phyloP scores from a whole-genome alignment of 768 basidiomycete species.

The Kwoniella europaea region DNA sequence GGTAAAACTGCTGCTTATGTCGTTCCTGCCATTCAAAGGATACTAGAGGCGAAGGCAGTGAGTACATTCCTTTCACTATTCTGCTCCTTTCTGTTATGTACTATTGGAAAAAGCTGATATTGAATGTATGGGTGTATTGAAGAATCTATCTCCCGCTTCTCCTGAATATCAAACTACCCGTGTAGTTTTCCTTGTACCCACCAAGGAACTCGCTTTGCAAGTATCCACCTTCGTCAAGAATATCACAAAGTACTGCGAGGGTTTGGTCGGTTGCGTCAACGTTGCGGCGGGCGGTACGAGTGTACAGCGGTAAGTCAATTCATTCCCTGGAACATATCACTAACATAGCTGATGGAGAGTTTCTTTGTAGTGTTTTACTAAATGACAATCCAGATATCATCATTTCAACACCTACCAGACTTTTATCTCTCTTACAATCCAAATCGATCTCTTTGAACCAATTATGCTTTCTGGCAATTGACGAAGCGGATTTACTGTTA shows the following conservation, averaged over 20 bases:
- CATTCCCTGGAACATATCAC: background rate
- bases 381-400: constrained; percentile 79
- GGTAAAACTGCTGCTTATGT: constrained; percentile 98
- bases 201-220: constrained; percentile 90
- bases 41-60: constrained; percentile 78
- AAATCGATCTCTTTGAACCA: constrained; percentile 70
- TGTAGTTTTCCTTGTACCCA: constrained; percentile 68
- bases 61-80: constrained; percentile 26
- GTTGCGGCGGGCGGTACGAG: constrained; percentile 67
- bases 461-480: constrained; percentile 87
- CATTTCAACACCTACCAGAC: constrained; percentile 76
- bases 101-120: background rate
- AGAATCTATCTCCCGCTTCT: constrained; percentile 33
- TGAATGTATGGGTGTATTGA: background rate
- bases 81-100: background rate
- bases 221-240: constrained; percentile 71
- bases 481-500: constrained; percentile 95
- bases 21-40: constrained; percentile 85
- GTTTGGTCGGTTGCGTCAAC: constrained; percentile 72
- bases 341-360: background rate
- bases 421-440: constrained; percentile 70
- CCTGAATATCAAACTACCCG: constrained; percentile 67
- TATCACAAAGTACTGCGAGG: constrained; percentile 76
- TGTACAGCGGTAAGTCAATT: constrained; percentile 54
- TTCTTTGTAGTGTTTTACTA: constrained; percentile 61